phyloP scores from a whole-genome alignment of 352 stramenopile genomes.

The Pythium oligandrum region DNA sequence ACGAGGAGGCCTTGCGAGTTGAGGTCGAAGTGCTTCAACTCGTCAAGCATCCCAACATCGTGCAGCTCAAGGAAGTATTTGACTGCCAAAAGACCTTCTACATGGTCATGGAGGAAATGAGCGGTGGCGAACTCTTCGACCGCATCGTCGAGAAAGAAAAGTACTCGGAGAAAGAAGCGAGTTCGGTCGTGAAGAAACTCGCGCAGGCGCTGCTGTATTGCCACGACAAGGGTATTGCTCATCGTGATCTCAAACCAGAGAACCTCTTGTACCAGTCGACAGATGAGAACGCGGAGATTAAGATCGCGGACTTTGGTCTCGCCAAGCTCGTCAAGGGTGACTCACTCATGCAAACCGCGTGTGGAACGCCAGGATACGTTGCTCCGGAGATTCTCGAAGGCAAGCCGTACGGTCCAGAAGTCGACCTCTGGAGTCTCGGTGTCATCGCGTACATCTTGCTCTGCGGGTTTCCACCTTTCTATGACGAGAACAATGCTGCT shows the following conservation, averaged over 20 bases:
- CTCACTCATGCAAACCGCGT: constrained; percentile 93
- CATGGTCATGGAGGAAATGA: constrained; percentile 92
- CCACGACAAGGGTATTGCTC: constrained; percentile 88
- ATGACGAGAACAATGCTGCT: constrained; percentile 89
- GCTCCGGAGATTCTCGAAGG: constrained; percentile 95
- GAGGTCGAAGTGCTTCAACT: constrained; percentile 83
- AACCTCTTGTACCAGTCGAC: constrained; percentile 86
- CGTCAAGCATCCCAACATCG: constrained; percentile 85
- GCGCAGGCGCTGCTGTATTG: constrained; percentile 81
- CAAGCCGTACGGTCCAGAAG: constrained; percentile 89
- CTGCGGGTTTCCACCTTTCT: constrained; percentile 95
- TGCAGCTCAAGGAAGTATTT: constrained; percentile 84
- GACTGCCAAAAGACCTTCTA: constrained; percentile 88
- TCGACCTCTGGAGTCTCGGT: constrained; percentile 95
- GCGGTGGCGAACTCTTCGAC: constrained; percentile 90
- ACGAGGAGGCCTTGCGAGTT: constrained; percentile 76
- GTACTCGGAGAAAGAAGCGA: constrained; percentile 89
- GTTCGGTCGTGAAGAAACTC: constrained; percentile 81
- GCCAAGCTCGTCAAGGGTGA: constrained; percentile 90
- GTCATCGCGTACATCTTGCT: constrained; percentile 96
- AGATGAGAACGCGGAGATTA: constrained; percentile 90
- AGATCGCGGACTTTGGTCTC: constrained; percentile 91
- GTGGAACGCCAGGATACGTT: constrained; percentile 95
- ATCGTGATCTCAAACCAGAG: constrained; percentile 87
- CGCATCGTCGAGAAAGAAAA: constrained; percentile 90